phyloP scores from a whole-genome alignment of 441 rosid genomes.

The Breynia disticha region DNA sequence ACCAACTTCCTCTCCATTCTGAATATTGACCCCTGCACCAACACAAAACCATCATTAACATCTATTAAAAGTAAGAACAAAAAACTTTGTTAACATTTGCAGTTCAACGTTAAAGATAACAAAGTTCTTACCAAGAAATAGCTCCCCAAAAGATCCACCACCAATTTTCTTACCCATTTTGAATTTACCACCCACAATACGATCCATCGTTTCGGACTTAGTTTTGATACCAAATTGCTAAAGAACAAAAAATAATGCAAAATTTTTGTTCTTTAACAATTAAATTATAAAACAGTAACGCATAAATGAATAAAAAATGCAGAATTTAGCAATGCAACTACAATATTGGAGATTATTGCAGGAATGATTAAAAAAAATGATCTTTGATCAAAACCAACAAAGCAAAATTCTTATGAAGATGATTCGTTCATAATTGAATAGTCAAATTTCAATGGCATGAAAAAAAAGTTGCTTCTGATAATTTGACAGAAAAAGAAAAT shows the following conservation, averaged over 20 bases:
- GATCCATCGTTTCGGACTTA: constrained; percentile 46
- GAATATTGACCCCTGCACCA: constrained; percentile 62
- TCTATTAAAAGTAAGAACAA: not conserved
- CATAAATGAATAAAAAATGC: no score
- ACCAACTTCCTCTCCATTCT: constrained; percentile 93
- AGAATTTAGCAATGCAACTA: no score
- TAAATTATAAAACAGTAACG: no score
- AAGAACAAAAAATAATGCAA: not conserved
- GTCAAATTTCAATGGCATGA: no score
- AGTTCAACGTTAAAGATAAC: not conserved
- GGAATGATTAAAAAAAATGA: no score
- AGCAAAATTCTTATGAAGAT: no score
- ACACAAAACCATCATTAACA: constrained; percentile 4
- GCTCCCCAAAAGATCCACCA: constrained; percentile 90
- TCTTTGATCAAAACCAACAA: no score
- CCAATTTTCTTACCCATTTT: constrained; percentile 94
- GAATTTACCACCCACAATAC: constrained; percentile 79
- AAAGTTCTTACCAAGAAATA: constrained; percentile 59
- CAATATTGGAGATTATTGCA: no score
- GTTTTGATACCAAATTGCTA: not conserved
- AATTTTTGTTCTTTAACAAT: not conserved
- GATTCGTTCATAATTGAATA: no score
- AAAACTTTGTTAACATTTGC: not conserved
- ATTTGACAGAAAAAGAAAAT: no score
- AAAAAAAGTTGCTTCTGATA: no score